phyloP scores from a whole-genome alignment of 163 green algal species.

The Prototheca stagnorum region DNA sequence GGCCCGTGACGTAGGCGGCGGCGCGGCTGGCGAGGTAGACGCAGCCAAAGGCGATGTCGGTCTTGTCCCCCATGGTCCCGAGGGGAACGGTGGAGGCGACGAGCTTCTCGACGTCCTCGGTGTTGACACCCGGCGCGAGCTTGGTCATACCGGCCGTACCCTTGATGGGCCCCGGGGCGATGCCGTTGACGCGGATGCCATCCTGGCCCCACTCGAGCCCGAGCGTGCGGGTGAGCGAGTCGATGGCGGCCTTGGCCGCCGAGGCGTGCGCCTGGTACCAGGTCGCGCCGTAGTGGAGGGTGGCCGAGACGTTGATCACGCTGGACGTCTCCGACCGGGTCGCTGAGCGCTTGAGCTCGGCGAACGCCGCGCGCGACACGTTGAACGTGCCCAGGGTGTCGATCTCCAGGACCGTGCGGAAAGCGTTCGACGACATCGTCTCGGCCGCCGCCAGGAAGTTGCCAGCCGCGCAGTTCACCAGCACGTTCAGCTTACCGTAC shows the following conservation, averaged over 20 bases:
- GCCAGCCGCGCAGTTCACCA: constrained; percentile 89
- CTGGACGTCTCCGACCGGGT: not conserved
- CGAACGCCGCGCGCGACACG: constrained; percentile 10
- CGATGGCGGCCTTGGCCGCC: constrained; percentile 62
- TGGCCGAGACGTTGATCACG: constrained; percentile 89
- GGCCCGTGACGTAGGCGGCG: constrained; percentile 29
- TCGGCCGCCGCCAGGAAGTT: constrained; percentile 85
- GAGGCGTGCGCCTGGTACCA: constrained; percentile 69
- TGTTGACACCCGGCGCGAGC: constrained; percentile 36
- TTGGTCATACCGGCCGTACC: constrained; percentile 79
- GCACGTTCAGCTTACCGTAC: constrained; percentile 61
- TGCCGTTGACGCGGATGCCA: constrained; percentile 68
- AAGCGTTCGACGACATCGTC: constrained; percentile 68
- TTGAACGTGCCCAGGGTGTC: constrained; percentile 86
- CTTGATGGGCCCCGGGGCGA: constrained; percentile 78
- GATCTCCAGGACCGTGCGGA: constrained; percentile 92
- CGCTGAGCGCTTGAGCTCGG: no score
- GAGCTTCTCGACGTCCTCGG: constrained; percentile 20
- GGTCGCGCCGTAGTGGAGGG: constrained; percentile 86
- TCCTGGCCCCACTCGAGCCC: constrained; percentile 83
- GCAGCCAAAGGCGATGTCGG: constrained; percentile 76
- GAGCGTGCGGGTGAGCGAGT: constrained; percentile 72
- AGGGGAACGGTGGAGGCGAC: constrained; percentile 47
- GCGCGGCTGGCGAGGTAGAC: constrained; percentile 54
- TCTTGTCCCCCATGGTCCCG: constrained; percentile 51